Conservation (phyloP, 202 grass and related monocot genomes). For the Cymbopogon flexuosus region DNA sequence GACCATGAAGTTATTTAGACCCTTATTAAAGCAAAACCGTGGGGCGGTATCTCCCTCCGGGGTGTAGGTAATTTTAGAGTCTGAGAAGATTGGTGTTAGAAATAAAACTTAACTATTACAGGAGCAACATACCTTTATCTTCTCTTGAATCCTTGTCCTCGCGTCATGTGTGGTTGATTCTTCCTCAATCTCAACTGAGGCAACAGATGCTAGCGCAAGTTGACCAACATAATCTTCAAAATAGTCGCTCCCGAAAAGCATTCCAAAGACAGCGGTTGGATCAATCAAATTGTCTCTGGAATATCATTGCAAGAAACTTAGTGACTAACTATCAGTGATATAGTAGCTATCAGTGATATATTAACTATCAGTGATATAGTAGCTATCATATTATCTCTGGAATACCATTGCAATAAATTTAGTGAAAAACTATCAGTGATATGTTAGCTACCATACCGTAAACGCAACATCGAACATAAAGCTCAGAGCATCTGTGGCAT, state of each 20-base stretch:
- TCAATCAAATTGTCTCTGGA: slow-evolving; percentile 78
- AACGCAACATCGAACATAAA: not conserved
- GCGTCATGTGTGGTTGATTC: slow-evolving; percentile 51
- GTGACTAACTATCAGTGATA: not conserved
- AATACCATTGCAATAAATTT: not conserved
- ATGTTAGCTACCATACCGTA: not conserved
- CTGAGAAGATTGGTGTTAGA: not conserved
- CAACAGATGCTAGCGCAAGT: slow-evolving; percentile 74
- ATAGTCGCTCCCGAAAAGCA: slow-evolving; percentile 85
- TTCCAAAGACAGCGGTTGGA: slow-evolving; percentile 76
- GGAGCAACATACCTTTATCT: slow-evolving; percentile 57
- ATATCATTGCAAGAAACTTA: not conserved
- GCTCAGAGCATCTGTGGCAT: not conserved
- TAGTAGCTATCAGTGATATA: not conserved
- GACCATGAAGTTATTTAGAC: not conserved
- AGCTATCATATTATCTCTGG: slow-evolving; percentile 62
- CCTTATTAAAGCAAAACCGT: not conserved
- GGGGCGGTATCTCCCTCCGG: not conserved
- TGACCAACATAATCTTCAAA: slow-evolving; percentile 91
- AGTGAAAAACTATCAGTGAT: not conserved
- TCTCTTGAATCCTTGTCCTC: slow-evolving; percentile 61
- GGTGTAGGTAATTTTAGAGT: not conserved
- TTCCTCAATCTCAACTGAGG: slow-evolving; percentile 62
- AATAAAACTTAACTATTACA: not conserved
- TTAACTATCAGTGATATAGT: not conserved